Evolutionary conservation across 495 filamentous ascomycete genomes (phyloP).

Genomic region (Alectoria sarmentosa): DNA sequence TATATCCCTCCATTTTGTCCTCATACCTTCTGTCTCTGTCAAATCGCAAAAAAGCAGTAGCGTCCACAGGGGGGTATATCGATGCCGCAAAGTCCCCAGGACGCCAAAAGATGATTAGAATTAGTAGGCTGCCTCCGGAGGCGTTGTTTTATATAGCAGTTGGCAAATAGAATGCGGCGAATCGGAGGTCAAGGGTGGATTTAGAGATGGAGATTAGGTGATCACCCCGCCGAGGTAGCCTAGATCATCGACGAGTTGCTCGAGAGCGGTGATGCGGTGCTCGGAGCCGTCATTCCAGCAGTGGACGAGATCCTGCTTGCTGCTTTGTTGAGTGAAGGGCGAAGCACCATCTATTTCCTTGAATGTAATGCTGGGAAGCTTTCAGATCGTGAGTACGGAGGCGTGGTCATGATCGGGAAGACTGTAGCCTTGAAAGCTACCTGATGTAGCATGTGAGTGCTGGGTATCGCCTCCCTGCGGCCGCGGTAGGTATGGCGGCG

Average conservation of each 20-base stretch:
- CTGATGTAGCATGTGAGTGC: background rate
- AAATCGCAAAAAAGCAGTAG: background rate
- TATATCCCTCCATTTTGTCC: background rate
- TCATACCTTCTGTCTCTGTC: background rate
- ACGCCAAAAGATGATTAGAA: background rate
- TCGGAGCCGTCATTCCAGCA: conserved; percentile 33
- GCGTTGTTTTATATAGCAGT: background rate
- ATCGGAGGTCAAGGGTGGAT: no score
- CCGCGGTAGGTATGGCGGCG: background rate
- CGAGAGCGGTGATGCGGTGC: conserved; percentile 33
- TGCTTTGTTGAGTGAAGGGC: background rate
- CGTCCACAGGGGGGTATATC: background rate
- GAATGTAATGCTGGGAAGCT: conserved; percentile 18
- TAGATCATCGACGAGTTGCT: conserved; percentile 46
- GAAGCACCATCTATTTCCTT: background rate
- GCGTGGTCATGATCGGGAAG: conserved; percentile 22
- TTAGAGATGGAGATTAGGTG: conserved; percentile 3
- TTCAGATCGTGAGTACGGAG: conserved; percentile 22
- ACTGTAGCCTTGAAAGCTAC: conserved; percentile 24
- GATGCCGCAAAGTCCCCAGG: background rate
- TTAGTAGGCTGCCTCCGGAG: background rate
- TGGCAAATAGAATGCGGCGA: background rate
- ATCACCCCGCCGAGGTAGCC: conserved; percentile 48
- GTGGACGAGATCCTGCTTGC: conserved; percentile 22
- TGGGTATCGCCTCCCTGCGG: conserved; percentile 4